Evolutionary conservation across 768 basidiomycete genomes (phyloP).

Genomic region (Gyrodon lividus): DNA sequence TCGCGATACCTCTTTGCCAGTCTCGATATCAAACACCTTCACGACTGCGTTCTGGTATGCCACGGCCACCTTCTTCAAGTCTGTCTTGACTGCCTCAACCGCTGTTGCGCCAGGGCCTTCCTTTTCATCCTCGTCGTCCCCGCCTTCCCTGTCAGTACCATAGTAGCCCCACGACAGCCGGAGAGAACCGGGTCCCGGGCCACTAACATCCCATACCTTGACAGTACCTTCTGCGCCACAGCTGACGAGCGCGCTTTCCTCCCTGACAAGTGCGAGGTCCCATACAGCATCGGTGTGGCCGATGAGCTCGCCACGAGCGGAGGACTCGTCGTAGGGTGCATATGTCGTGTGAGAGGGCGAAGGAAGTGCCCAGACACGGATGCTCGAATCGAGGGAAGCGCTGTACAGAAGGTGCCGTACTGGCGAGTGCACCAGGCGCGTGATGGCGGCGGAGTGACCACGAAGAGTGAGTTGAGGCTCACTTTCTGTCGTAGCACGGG

Average conservation of each 20-base stretch:
- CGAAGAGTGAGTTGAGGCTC: constrained; percentile 93
- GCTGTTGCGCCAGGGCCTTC: constrained; percentile 67
- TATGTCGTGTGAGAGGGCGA: constrained; percentile 80
- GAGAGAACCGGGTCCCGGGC: constrained; percentile 57
- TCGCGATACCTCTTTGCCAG: constrained; percentile 70
- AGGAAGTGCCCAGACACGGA: constrained; percentile 88
- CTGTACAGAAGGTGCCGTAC: constrained; percentile 81
- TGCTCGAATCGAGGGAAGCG: constrained; percentile 90
- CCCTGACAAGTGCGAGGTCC: constrained; percentile 86
- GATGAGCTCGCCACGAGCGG: constrained; percentile 75
- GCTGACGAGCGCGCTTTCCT: constrained; percentile 81
- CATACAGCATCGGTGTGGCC: constrained; percentile 97
- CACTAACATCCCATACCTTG: constrained; percentile 91
- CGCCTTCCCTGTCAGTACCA: constrained; percentile 52
- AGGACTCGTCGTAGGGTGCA: constrained; percentile 82
- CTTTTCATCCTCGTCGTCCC: constrained; percentile 45
- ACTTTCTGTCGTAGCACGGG: constrained; percentile 76
- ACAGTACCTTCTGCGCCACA: constrained; percentile 90
- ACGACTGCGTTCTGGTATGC: constrained; percentile 87
- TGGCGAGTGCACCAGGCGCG: constrained; percentile 78
- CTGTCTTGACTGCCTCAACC: constrained; percentile 78
- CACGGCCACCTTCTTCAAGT: constrained; percentile 84
- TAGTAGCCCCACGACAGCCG: constrained; percentile 79
- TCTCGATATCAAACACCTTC: constrained; percentile 90
- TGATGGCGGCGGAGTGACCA: constrained; percentile 90